phyloP scores from a whole-genome alignment of 1,284 basidiomycete species.

The Pascua sp. region DNA sequence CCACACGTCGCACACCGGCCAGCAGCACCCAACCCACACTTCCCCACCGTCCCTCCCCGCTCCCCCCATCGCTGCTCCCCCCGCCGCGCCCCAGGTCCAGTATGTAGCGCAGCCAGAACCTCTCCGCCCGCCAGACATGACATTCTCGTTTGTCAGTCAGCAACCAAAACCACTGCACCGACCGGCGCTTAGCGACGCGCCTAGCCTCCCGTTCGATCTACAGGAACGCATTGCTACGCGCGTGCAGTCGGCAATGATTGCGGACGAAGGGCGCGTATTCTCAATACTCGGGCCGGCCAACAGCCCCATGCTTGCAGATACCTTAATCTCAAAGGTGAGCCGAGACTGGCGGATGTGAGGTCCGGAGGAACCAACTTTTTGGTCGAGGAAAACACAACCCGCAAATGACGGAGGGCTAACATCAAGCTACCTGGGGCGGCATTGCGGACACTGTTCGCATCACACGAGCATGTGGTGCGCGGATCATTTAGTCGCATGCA shows the following conservation, averaged over 20 bases:
- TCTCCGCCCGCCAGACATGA: too few relatives aligned
- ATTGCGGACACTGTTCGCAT: too few relatives aligned
- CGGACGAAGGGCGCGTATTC: neutral
- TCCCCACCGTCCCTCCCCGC: neutral
- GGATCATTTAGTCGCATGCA: neutral
- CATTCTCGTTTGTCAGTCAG: too few relatives aligned
- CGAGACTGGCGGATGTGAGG: neutral
- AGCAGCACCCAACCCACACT: neutral
- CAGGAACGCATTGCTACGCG: neutral
- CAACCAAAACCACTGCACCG: too few relatives aligned
- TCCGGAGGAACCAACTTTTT: neutral
- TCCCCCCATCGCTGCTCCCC: too few relatives aligned
- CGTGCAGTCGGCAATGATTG: neutral
- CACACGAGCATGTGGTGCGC: conserved; percentile 1
- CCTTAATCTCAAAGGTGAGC: conserved; percentile 2
- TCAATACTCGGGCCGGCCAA: neutral
- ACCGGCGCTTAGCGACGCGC: too few relatives aligned
- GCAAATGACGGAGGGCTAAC: neutral
- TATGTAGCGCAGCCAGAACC: too few relatives aligned
- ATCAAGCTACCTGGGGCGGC: neutral
- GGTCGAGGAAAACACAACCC: neutral
- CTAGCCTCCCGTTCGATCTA: too few relatives aligned
- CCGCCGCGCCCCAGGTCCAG: too few relatives aligned
- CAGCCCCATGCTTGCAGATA: neutral
- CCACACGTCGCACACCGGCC: neutral